These are phyloP conservation scores for Spergularia marina DNA, from an alignment of 148 eudicot species.

Conservation along the genomic window DNA sequence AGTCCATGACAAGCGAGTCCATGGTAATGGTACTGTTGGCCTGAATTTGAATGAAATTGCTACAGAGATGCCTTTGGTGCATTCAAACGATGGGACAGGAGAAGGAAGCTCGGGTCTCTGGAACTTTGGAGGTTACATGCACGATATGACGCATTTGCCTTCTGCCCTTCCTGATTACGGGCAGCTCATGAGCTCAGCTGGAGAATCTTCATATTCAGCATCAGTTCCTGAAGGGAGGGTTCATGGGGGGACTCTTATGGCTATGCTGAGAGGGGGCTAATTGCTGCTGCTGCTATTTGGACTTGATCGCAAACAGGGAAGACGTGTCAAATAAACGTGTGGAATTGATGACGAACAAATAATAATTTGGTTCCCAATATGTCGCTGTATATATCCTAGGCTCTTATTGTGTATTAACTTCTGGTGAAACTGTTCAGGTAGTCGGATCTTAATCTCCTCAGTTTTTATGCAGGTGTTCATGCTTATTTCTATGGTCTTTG, in stretches of 20 bases:
- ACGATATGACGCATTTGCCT: constrained; percentile 15
- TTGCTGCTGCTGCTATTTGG: constrained; percentile 15
- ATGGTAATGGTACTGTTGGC: constrained; percentile 33
- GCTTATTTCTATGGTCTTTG: neutral
- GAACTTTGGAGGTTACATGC: constrained; percentile 12
- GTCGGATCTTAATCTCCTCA: no score
- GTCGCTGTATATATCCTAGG: neutral
- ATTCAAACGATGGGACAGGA: neutral
- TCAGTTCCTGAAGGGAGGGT: constrained; percentile 71
- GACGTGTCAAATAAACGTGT: neutral
- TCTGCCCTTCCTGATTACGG: constrained; percentile 5
- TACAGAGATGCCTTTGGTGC: neutral
- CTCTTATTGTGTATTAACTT: no score
- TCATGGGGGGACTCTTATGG: constrained; percentile 68
- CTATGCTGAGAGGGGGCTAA: constrained; percentile 41
- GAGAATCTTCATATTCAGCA: constrained; percentile 21
- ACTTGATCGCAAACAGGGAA: neutral
- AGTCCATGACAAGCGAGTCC: constrained; percentile 40
- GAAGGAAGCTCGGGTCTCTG: neutral
- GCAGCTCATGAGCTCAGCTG: neutral
- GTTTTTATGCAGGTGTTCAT: no score
- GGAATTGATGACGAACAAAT: neutral
- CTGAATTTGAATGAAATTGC: constrained; percentile 33
- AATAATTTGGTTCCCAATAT: neutral
- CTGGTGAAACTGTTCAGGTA: no score